phyloP scores from a whole-genome alignment of 2,329 filamentous ascomycete species.

The Penicillium sp. region DNA sequence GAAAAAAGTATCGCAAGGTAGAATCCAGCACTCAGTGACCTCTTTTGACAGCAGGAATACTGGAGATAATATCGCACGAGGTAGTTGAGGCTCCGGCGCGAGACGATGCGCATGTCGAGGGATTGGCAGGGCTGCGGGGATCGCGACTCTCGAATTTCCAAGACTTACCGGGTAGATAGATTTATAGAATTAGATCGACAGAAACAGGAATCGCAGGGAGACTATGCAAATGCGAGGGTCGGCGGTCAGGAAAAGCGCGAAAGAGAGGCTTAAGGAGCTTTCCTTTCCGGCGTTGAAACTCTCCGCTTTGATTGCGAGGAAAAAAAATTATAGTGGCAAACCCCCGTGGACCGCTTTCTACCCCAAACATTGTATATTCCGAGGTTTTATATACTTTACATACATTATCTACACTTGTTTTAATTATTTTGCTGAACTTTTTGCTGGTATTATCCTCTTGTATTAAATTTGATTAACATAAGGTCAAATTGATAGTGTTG shows the following conservation, averaged over 20 bases:
- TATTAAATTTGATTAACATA: not conserved
- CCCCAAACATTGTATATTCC: not conserved
- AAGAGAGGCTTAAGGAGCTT: slow-evolving; percentile 30
- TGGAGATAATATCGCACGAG: slow-evolving; percentile 3
- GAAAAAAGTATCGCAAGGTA: not conserved
- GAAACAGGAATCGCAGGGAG: slow-evolving; percentile 9
- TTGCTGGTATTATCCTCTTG: not conserved
- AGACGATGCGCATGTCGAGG: slow-evolving; percentile 19
- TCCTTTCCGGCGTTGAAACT: slow-evolving; percentile 30
- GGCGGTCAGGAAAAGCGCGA: slow-evolving; percentile 22
- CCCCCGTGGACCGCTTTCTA: slow-evolving; percentile 16
- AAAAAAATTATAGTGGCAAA: slow-evolving; percentile 31
- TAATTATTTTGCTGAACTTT: not conserved
- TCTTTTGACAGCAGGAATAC: not conserved
- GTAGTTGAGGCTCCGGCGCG: slow-evolving; percentile 11
- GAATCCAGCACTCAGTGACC: not conserved
- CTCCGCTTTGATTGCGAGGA: slow-evolving; percentile 24
- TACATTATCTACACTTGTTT: not conserved
- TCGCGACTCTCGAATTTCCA: slow-evolving; percentile 14
- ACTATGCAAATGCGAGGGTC: slow-evolving; percentile 16
- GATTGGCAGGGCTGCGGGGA: slow-evolving; percentile 15
- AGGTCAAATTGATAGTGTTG: not conserved
- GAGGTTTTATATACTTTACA: not conserved
- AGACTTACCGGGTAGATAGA: slow-evolving; percentile 18
- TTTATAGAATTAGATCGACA: not conserved